These are phyloP conservation scores for Sporothrix schenckii DNA, from an alignment of 2,329 filamentous ascomycete genomes.

Conservation along the genomic window DNA sequence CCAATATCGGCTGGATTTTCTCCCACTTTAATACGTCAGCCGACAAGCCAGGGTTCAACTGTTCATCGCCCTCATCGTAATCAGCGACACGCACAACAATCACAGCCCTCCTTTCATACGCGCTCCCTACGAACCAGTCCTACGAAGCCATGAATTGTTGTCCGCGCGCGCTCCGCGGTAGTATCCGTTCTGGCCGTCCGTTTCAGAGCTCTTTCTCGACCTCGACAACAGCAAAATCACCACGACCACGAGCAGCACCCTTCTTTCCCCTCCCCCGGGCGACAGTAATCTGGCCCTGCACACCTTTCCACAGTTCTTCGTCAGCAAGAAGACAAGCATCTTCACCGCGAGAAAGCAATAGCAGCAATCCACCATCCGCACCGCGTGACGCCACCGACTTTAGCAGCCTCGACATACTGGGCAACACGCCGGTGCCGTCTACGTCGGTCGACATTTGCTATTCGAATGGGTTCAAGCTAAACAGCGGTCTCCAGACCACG, in stretches of 20 bases:
- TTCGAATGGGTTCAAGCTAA: conserved; percentile 80
- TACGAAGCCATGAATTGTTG: neutral
- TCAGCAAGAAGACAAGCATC: neutral
- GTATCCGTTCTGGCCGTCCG: neutral
- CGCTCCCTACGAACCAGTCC: neutral
- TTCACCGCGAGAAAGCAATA: neutral
- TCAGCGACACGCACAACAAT: neutral
- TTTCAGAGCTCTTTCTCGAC: neutral
- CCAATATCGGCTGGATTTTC: conserved; percentile 5
- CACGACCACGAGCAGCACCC: neutral
- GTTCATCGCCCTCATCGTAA: neutral
- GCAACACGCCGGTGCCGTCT: conserved; percentile 72
- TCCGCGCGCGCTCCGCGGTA: neutral
- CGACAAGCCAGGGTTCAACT: conserved; percentile 1
- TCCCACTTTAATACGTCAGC: conserved; percentile 9
- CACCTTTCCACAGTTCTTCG: conserved; percentile 20
- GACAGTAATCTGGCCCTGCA: neutral
- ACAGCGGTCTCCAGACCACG: conserved; percentile 73
- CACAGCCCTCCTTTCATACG: neutral
- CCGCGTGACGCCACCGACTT: conserved; percentile 63
- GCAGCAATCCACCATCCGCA: conserved; percentile 39
- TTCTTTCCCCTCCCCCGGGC: neutral
- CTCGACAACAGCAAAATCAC: neutral
- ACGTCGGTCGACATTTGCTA: conserved; percentile 84
- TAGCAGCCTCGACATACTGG: conserved; percentile 74